Base-by-base conservation (phyloP, 306 rosid species). In the Lupinus albus region DNA sequence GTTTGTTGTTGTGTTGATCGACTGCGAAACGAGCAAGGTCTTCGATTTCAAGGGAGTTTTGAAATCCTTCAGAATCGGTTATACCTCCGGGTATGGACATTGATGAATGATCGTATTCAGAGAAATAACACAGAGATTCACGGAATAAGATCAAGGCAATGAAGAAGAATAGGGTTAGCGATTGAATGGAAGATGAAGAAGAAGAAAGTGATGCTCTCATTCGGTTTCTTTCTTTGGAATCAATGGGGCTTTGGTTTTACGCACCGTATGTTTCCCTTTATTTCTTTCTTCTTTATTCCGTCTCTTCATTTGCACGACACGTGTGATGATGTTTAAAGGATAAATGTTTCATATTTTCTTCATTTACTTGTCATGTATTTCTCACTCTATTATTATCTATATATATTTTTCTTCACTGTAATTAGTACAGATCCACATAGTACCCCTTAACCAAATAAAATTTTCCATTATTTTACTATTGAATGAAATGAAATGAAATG, bases 11-110 rank as follows among this genome's bases (percentile, higher is more conserved):
- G 83, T 93, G 87, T 41, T 90, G 86, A 0, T 86, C 88, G 25
- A 93, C 90, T 0, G 99, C 97, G 82, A 83, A 93, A 7, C 91
- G 84, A 53, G 94, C 96, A 8, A 93, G 89, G 58, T 52, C 45
- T 5, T 88, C 94, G 46, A 64, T 60, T 25, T 88, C 92, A 36
- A 8, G 46, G 65, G 83, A 66, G 82, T 93, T 93, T 68, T 86
- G 81, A 56, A 81, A 44, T 2, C 9, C 70, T 0, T 4, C 80
- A 20, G 86, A 83, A 36, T 84, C 85, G 66, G n/a, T 80, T 0
- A 82, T 3, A 0, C 90, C 97, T 70, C 96, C 94, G 58, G 64
- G 58, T 0, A 69, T 61, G 57, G 86, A 83, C 89, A 90, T 88
- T 12, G 70, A 45, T 0, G 75, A 47, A 59, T 48, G 77, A 51